phyloP scores from a whole-genome alignment of 176 grass and related monocot species.

The Triticum timopheevii region DNA sequence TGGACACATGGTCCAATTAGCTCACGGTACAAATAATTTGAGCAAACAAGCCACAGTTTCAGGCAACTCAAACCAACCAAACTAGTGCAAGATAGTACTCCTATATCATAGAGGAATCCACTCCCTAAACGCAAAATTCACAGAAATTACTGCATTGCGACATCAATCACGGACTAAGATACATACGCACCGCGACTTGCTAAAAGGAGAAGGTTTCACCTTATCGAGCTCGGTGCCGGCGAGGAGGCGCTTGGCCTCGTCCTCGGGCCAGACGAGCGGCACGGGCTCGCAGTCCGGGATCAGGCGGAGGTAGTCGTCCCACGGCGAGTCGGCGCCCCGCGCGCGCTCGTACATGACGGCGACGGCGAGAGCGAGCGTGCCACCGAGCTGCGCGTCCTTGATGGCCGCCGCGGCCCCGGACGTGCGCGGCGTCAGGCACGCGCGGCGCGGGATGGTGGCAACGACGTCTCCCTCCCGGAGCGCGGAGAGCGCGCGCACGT shows the following conservation, averaged over 20 bases:
- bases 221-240: slow-evolving; percentile 83
- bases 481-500: slow-evolving; percentile 50
- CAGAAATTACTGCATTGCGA: not conserved
- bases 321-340: slow-evolving; percentile 47
- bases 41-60: not conserved
- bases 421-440: slow-evolving; percentile 74
- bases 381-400: slow-evolving; percentile 55
- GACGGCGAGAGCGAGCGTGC: slow-evolving; percentile 58
- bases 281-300: slow-evolving; percentile 75
- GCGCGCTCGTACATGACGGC: slow-evolving; percentile 85
- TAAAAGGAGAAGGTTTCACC: slow-evolving; percentile 42
- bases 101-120: not conserved
- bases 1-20: not conserved
- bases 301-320: slow-evolving; percentile 70
- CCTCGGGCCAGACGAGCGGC: slow-evolving; percentile 72
- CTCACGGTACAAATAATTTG: not conserved
- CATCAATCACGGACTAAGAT: not conserved
- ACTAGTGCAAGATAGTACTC: not conserved
- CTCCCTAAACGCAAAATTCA: not conserved
- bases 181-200: not conserved
- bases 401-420: slow-evolving; percentile 50
- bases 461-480: slow-evolving; percentile 72
- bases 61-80: not conserved
- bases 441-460: slow-evolving; percentile 68
- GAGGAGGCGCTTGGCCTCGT: slow-evolving; percentile 61